Conservation (phyloP, 2,329 filamentous ascomycete genomes). For the Emergomyces orientalis region DNA sequence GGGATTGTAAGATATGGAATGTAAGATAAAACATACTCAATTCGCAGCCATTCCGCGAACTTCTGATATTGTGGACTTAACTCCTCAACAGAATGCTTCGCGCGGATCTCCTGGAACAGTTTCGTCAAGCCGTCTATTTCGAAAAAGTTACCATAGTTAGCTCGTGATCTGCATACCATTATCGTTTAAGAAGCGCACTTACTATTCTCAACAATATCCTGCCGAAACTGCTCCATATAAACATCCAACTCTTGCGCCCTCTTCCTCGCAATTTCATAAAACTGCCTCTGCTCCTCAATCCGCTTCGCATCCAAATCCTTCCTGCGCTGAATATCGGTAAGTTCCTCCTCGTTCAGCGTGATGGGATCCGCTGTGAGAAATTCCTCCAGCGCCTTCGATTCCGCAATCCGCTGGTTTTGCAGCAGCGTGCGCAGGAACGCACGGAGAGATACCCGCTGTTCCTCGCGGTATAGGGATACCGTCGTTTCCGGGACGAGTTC, state of each 20-base stretch:
- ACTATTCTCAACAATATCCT: constrained; percentile 64
- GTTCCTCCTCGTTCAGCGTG: constrained; percentile 68
- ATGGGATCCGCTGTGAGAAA: constrained; percentile 71
- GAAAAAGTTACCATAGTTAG: neutral
- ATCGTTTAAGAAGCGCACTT: constrained; percentile 35
- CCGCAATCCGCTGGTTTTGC: constrained; percentile 72
- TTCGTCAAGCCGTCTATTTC: constrained; percentile 69
- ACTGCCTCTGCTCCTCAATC: constrained; percentile 82
- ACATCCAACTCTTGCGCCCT: constrained; percentile 88
- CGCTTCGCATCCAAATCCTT: constrained; percentile 79
- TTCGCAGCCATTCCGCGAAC: constrained; percentile 95
- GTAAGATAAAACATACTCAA: constrained; percentile 50
- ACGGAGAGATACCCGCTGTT: constrained; percentile 79
- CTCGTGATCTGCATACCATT: neutral
- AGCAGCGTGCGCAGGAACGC: constrained; percentile 83
- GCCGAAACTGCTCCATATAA: constrained; percentile 80
- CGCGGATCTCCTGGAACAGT: constrained; percentile 84
- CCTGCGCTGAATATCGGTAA: constrained; percentile 67
- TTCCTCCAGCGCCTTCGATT: constrained; percentile 71
- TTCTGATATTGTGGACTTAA: constrained; percentile 94
- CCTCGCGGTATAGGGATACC: constrained; percentile 78
- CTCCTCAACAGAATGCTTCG: constrained; percentile 78
- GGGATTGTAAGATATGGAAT: too few species aligned
- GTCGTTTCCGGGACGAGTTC: constrained; percentile 43
- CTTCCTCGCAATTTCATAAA: constrained; percentile 89